Evolutionary conservation across 345 rosid genomes (phyloP), one percentile per base, ranked within the genome.

Genomic region (Pelargonium nanum): DNA sequence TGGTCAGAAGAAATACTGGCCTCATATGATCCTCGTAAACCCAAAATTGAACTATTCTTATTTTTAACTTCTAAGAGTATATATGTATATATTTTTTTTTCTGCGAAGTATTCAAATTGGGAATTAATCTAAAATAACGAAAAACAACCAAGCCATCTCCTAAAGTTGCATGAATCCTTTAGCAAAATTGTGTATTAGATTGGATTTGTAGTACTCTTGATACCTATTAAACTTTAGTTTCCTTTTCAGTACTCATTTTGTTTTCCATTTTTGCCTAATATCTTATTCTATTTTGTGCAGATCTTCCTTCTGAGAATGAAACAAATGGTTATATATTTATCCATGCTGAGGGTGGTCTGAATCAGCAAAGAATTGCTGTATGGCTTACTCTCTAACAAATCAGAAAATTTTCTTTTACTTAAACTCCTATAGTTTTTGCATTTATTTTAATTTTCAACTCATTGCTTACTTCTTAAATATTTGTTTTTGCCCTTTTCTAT

Each of bases 301-400:
- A 83, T 83, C 75, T 94, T 77, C 93, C 86, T 74, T 80, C 80
- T 1, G 89, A 88, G 80, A 94, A 94, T 78, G 96, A 88, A 80
- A 94, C 96, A 70, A 88, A 67, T 71, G 99, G 97, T 21, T 94
- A 90, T 70, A 82, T 94, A 64, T 94, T 94, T 72, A 88, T 94
- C 68, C 95, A 94, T 74, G 99, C 99, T 7, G 99, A 94, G 79
- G 99, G 99, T 54, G 97, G 99, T 68, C 72, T 94, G 74, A 94
- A 94, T 88, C 99, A 94, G 74, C 99, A 94, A 75, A 78, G 99
- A 54, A 94, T 94, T 60, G 97, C 97, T 62, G 99, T 94, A 88
- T 70, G 86, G 57, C 68, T 76, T 74, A 58, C 61, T 22, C 69
- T 59, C 68, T 45, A 6, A 65, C 61, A 57, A 57, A 68, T 26